Conservation (phyloP, 2,329 filamentous ascomycete genomes). For the Aphanocladium album region DNA sequence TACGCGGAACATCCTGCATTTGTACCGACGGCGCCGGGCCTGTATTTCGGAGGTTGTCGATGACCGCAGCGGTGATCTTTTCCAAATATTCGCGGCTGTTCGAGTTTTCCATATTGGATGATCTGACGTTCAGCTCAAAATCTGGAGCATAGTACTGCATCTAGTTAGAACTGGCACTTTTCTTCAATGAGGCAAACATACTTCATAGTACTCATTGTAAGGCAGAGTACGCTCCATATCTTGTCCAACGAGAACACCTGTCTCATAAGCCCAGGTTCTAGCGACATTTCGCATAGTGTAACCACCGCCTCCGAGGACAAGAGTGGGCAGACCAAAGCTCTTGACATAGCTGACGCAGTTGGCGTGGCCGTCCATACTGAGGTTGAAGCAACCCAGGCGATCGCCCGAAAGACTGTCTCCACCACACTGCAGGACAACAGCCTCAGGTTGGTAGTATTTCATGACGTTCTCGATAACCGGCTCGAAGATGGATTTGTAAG, state of each 20-base stretch:
- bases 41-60: slow-evolving; percentile 83
- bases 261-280: slow-evolving; percentile 95
- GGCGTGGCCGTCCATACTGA: slow-evolving; percentile 94
- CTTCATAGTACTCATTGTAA: slow-evolving; percentile 93
- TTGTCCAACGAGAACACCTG: slow-evolving; percentile 79
- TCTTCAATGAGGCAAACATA: slow-evolving; percentile 39
- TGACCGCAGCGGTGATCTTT: slow-evolving; percentile 73
- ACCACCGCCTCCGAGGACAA: slow-evolving; percentile 92
- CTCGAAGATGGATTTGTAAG: slow-evolving; percentile 88
- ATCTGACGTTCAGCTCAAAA: slow-evolving; percentile 82
- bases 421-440: slow-evolving; percentile 92
- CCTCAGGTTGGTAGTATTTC: slow-evolving; percentile 80
- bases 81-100: slow-evolving; percentile 79
- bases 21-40: slow-evolving; percentile 85
- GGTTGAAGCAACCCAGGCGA: slow-evolving; percentile 91
- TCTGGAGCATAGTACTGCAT: slow-evolving; percentile 82
- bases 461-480: slow-evolving; percentile 84
- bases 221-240: slow-evolving; percentile 78
- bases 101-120: slow-evolving; percentile 86
- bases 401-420: slow-evolving; percentile 94
- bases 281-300: slow-evolving; percentile 98
- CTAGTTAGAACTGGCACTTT: slow-evolving; percentile 18
- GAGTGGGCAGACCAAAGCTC: slow-evolving; percentile 72
- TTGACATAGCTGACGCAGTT: slow-evolving; percentile 93
- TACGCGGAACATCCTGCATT: slow-evolving; percentile 70